phyloP scores from a whole-genome alignment of 176 grass and related monocot genomes.

The Carex scoparia region DNA sequence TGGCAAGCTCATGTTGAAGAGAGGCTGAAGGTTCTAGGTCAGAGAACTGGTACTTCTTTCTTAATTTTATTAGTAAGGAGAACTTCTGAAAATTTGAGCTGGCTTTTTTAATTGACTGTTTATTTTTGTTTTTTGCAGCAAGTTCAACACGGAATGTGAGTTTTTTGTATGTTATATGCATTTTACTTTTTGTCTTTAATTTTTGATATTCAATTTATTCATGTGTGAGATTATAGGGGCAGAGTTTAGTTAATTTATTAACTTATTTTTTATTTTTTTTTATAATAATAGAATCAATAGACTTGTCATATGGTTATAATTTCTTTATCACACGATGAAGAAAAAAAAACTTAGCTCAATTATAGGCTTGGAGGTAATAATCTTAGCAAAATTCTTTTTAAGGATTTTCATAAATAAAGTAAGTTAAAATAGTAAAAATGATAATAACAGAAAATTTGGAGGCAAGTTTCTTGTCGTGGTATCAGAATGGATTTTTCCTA shows the following conservation, averaged over 20 bases:
- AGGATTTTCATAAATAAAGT: neutral
- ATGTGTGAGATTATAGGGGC: neutral
- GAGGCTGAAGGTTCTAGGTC: constrained; percentile 53
- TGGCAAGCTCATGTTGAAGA: constrained; percentile 82
- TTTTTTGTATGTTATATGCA: neutral
- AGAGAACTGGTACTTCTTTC: constrained; percentile 50
- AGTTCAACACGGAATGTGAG: constrained; percentile 7
- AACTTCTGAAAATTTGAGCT: neutral
- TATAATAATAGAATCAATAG: neutral
- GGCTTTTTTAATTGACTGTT: constrained; percentile 3
- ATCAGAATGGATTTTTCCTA: neutral
- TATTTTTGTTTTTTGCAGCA: constrained; percentile 6
- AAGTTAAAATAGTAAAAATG: neutral
- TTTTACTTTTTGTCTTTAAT: neutral
- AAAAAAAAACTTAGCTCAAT: neutral
- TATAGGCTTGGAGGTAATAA: neutral
- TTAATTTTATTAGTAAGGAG: neutral
- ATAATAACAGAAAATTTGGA: neutral
- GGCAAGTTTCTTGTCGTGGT: neutral
- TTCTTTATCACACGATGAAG: neutral
- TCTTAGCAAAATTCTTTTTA: neutral
- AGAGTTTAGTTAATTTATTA: neutral
- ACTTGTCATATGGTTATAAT: neutral
- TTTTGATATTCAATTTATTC: neutral
- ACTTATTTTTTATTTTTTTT: neutral